These are phyloP conservation scores for Brasilioporus rufonigricans DNA, from an alignment of 768 basidiomycete genomes.

Conservation along the genomic window DNA sequence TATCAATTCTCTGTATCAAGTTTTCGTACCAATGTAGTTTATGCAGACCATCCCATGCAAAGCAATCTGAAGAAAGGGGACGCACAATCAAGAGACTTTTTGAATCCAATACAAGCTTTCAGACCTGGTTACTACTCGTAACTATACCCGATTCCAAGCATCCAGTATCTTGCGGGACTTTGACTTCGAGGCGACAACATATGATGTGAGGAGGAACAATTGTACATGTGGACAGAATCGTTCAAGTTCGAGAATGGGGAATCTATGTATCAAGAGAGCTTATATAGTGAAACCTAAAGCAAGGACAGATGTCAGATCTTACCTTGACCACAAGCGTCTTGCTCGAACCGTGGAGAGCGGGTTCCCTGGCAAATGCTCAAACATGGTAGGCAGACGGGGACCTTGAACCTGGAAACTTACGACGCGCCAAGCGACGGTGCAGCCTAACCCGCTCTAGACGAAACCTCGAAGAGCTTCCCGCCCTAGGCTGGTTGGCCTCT, in stretches of 20 bases:
- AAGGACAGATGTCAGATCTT: not conserved
- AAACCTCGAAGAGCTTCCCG: too few relatives aligned
- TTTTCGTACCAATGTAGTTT: not conserved
- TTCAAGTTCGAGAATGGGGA: not conserved
- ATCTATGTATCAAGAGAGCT: not conserved
- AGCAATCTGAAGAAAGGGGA: not conserved
- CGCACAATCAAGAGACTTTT: not conserved
- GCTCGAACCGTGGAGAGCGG: too few relatives aligned
- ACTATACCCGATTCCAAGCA: too few relatives aligned
- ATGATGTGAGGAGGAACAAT: too few relatives aligned
- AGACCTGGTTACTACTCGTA: too few relatives aligned
- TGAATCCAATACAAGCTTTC: too few relatives aligned
- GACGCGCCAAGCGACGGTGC: too few relatives aligned
- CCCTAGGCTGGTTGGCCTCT: too few relatives aligned
- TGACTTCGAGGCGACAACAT: not conserved
- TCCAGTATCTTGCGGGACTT: not conserved
- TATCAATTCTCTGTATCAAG: too few relatives aligned
- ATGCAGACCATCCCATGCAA: not conserved
- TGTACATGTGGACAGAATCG: not conserved
- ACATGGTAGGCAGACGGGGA: not conserved
- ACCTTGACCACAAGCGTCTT: not conserved
- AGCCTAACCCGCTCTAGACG: too few relatives aligned
- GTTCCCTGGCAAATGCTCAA: too few relatives aligned
- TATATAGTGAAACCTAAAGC: not conserved
- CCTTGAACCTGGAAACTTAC: not conserved